Base-by-base conservation (phyloP, 257 asterid species). In the Solanum piurae region DNA sequence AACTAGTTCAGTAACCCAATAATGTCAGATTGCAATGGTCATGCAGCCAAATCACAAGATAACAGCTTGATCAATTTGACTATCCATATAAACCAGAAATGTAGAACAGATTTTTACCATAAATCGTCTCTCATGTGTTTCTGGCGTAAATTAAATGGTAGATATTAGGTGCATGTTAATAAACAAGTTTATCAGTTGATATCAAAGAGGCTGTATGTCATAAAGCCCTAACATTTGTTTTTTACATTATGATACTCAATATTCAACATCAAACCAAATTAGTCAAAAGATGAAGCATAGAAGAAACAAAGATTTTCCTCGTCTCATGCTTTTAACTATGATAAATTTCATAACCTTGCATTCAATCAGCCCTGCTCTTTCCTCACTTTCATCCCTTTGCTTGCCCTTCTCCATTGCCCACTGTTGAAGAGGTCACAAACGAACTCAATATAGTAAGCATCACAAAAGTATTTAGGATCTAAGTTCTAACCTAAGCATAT, bases 301-400 rank as follows among this genome's bases (percentile, higher is more conserved):
- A 58, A 64, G 79, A 37, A 38, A 37, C 40, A 36, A 60, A 6
- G 72, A 31, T 83, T 83, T 83, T 31, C 31, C 12, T 34, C 4
- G 4, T 77, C 84, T 44, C 84, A 42, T 77, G 62, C 10, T 44
- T 27, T 77, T 46, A 77, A 42, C n/a, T 13, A 77, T 77, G 38
- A 77, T 42, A 77, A 42, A 42, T 77, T 77, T 18, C 84, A 77
- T 83, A 83, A 95, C 98, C 98, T 94, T 94, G 97, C 98, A 95
- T 89, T 92, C 95, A 83, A 92, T 87, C 89, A 91, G 94, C 88
- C 92, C 92, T 33, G 86, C 87, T 86, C 90, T 91, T 84, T 92
- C 95, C 7, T 91, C 86, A 84, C 85, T 89, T n/a, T 91, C 92
- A 86, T 82, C 95, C 86, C 83, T 92, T 31, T 89, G 89, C 71